Percentiles rank a stretch among this genome's conserved stretches.
Evolutionary conservation across 176 grass and related monocot species (phyloP).

Genomic region (Themeda triandra): DNA sequence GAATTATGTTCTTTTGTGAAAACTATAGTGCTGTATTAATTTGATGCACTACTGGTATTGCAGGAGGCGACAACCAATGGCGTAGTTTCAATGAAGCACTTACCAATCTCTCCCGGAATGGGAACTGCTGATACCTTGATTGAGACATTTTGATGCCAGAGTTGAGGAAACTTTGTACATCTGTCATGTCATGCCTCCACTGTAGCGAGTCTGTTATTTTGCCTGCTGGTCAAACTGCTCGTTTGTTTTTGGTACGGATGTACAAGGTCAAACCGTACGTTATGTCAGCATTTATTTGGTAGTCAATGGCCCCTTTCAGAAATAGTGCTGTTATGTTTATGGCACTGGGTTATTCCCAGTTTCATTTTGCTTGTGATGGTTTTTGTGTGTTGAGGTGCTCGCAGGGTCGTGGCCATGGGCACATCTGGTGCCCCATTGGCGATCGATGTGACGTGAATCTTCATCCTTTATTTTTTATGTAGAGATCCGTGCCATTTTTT

Average conservation of each 20-base stretch:
- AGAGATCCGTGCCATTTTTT: not conserved
- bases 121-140: constrained; percentile 19
- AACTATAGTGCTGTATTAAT: not conserved
- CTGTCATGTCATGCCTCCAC: constrained; percentile 27
- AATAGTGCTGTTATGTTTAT: constrained; percentile 14
- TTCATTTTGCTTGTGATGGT: not conserved
- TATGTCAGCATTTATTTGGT: constrained; percentile 9
- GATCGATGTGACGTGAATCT: not conserved
- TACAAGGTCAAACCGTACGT: constrained; percentile 21
- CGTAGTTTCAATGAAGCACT: constrained; percentile 51
- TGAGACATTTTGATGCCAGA: constrained; percentile 44
- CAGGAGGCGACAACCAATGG: constrained; percentile 87
- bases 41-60: constrained; percentile 26
- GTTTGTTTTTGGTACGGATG: constrained; percentile 48
- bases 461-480: not conserved
- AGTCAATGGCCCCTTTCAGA: constrained; percentile 17
- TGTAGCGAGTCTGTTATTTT: constrained; percentile 27
- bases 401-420: not conserved
- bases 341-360: not conserved
- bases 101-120: constrained; percentile 23
- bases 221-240: constrained; percentile 17
- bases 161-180: constrained; percentile 12
- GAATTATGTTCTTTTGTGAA: not conserved
- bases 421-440: not conserved
- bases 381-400: not conserved